A percentile compares a stretch with the other conserved stretches of the same genome.
Evolutionary conservation across 78 protist genomes (phyloP).

Genomic region (Dictyostelium brefeldianum): DNA sequence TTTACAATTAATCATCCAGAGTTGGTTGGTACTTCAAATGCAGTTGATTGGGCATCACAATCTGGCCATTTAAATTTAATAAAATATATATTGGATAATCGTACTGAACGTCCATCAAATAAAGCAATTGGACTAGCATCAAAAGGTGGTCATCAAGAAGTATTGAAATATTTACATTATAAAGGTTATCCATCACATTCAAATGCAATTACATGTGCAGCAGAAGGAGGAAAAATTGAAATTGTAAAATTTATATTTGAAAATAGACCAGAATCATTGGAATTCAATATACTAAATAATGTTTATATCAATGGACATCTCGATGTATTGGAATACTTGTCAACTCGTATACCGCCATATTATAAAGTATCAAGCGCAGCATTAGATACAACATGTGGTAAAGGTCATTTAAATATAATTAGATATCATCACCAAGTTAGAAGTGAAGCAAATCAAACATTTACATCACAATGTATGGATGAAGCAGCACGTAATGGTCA

Average conservation of each 20-base stretch:
- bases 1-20: background rate
- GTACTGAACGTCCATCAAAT: background rate
- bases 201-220: slow-evolving; percentile 12
- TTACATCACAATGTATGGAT: background rate
- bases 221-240: background rate
- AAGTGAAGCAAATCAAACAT: background rate
- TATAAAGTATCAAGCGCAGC: background rate
- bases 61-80: background rate
- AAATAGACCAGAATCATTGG: slow-evolving; percentile 12
- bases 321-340: background rate
- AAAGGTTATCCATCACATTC: background rate
- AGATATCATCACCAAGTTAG: background rate
- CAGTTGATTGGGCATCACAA: slow-evolving; percentile 4
- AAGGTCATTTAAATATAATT: background rate
- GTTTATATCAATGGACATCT: background rate
- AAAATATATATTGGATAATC: background rate
- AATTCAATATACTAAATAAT: background rate
- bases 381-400: background rate
- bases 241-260: background rate
- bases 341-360: background rate
- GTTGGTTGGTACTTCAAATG: background rate
- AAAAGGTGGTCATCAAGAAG: background rate
- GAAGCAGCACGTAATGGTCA: background rate
- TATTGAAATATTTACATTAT: background rate
- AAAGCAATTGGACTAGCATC: background rate